Evolutionary conservation across 2,329 filamentous ascomycete species (phyloP), one percentile per base, ranked within the genome.

Genomic region (Talaromyces sp.): DNA sequence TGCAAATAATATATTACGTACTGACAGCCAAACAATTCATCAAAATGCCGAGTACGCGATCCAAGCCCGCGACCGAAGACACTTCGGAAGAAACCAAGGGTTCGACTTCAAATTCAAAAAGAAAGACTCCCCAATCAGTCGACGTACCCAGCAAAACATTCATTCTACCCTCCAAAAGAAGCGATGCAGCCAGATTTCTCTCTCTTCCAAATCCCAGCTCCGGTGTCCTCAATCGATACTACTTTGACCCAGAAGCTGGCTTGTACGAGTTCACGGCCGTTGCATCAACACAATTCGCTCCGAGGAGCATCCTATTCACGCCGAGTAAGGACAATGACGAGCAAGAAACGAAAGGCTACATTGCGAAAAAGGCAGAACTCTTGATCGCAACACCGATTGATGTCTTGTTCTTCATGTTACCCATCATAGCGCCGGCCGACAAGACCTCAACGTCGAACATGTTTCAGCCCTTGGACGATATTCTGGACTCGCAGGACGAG

Each of bases 361-460:
- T 92, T 27, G 84, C 88, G 38, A 88, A 88, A 71, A 84, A 83
- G 51, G 88, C 92, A 38, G 88, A 93, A 67, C 80, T 98, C n/a
- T 90, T 91, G 72, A 79, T 98, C 66, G 92, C 94, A 8, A 97
- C 95, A 1, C 86, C 88, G 1, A 82, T 97, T 63, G 95, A 99
- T 76, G 85, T 91, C 5, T 74, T 97, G 2, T 98, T 98, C 79
- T 82, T 98, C 60, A 75, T 96, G 3, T 81, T 98, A 1, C 91
- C 94, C 0, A 85, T 88, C 3, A 83, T 98, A 1, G 79, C 81
- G 1, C 77, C 86, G 45, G 71, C 75, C 11, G 80, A 81, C 27
- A 80, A 62, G 79, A 82, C 72, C 58, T 36, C 72, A 77, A 59
- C 76, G 67, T 72, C 71, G 61, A 69, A 69, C 27, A 73, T 80